A percentile compares a stretch with the other conserved stretches of the same genome.
Conservation (phyloP, 495 filamentous ascomycete genomes). For the Tuber brumale region DNA sequence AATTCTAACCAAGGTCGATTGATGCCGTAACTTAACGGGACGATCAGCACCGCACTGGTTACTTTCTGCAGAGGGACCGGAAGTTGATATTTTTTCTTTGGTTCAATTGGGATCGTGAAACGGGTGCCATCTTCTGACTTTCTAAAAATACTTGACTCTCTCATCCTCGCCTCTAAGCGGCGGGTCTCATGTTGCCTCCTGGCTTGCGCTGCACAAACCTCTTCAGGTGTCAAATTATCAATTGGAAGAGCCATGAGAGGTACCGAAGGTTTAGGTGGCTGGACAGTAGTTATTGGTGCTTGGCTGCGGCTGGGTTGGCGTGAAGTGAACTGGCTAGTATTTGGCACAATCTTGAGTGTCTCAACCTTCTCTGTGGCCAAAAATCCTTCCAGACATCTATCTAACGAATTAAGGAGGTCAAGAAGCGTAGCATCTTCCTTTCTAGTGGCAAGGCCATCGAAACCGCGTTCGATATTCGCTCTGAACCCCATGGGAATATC, state of each 20-base stretch:
- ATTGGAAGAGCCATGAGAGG: conserved; percentile 42
- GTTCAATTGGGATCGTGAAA: conserved; percentile 68
- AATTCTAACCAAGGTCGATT: conserved; percentile 62
- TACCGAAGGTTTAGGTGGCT: conserved; percentile 16
- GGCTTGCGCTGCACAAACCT: conserved; percentile 58
- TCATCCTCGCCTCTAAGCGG: conserved; percentile 75
- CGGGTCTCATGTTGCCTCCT: conserved; percentile 59
- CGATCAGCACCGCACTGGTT: conserved; percentile 59
- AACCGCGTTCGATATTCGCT: conserved; percentile 74
- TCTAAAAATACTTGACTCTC: conserved; percentile 59
- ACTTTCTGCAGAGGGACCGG: conserved; percentile 58
- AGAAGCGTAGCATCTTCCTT: conserved; percentile 57
- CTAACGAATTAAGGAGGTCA: conserved; percentile 62
- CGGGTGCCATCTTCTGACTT: conserved; percentile 64
- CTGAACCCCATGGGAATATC: conserved; percentile 75
- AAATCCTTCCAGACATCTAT: conserved; percentile 66
- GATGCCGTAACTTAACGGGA: conserved; percentile 68
- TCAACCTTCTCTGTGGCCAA: conserved; percentile 66
- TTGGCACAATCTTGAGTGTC: conserved; percentile 70
- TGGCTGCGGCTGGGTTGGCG: not conserved
- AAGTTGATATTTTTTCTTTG: conserved; percentile 56
- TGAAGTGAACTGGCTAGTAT: conserved; percentile 47
- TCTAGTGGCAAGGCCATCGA: conserved; percentile 59
- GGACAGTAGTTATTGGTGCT: not conserved
- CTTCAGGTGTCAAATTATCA: conserved; percentile 50